Evolutionary conservation across 2,329 filamentous ascomycete species (phyloP), one percentile per base, ranked within the genome.

Genomic region (Penicillium glabrum): DNA sequence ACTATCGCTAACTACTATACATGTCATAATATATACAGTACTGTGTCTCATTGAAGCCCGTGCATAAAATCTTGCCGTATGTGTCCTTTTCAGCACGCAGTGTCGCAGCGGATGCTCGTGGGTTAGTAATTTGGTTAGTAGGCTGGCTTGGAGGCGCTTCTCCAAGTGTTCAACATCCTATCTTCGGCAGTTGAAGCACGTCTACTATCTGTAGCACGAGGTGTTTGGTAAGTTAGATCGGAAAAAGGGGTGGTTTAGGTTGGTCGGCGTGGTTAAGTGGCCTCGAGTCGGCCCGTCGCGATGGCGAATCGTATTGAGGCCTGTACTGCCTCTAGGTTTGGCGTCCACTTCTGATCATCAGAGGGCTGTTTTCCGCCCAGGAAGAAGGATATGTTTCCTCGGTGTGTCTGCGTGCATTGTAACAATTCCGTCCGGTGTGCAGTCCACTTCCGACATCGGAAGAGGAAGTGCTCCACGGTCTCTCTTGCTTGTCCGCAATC

Each of bases 121-220:
- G 58, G 60, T 66, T 67, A 68, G 68, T 67, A 63, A 54, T 57
- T 66, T 61, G 51, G 61, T 67, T 63, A 65, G 65, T 67, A 65
- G 64, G 51, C 64, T 69, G 37, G 62, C 68, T 71, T 71, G 61
- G 71, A 72, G 67, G 61, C 61, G 60, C 63, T 72, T 71, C 67
- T 69, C 51, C 59, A 72, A 72, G 67, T 71, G 61, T 72, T 72
- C 61, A 70, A 68, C 60, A 67, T 72, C 67, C 68, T 70, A 71
- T 70, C 53, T 48, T 71, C 66, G 57, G 66, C 65, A 70, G 66
- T 66, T 71, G 65, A 72, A 72, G 69, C 66, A 63, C 64, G 64
- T 67, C 68, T 63, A 69, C 65, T 59, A 43, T 67, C 13, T 61
- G 41, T 62, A 51, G 54, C 64, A 71, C 61, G 49, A 68, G 67